A percentile compares a stretch with the other conserved stretches of the same genome.
These are phyloP conservation scores for Pichia heedii DNA, from an alignment of 805 yeast species.

Conservation along the genomic window DNA sequence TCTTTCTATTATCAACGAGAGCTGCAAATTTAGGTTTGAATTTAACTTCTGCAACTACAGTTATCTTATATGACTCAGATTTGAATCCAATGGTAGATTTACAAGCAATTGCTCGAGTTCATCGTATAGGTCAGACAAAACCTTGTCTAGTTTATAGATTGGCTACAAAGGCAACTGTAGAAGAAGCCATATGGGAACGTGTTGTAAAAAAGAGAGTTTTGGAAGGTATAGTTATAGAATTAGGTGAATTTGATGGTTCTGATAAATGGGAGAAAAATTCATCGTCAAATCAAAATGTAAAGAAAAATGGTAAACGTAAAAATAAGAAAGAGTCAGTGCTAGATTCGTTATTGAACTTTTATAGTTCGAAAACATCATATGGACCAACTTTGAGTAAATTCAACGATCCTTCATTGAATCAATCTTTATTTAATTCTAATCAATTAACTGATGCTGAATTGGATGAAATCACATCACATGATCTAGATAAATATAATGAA, in stretches of 20 bases:
- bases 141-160: constrained; percentile 81
- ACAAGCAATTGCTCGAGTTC: constrained; percentile 95
- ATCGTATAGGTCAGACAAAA: constrained; percentile 80
- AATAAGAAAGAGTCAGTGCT: constrained; percentile 11
- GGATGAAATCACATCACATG: constrained; percentile 28
- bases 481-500: background rate
- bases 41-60: constrained; percentile 80
- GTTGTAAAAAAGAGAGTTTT: constrained; percentile 75
- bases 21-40: constrained; percentile 95
- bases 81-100: constrained; percentile 97
- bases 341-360: constrained; percentile 32
- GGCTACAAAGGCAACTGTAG: constrained; percentile 70
- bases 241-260: constrained; percentile 45
- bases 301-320: constrained; percentile 1
- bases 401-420: background rate
- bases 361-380: constrained; percentile 25
- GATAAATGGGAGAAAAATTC: constrained; percentile 8
- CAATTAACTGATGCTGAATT: constrained; percentile 35
- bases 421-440: constrained; percentile 1
- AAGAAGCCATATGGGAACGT: constrained; percentile 67
- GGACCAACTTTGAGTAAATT: background rate
- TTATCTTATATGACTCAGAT: constrained; percentile 82
- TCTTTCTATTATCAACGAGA: constrained; percentile 78
- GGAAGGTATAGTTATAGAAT: constrained; percentile 65
- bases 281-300: background rate